Evolutionary conservation across 495 filamentous ascomycete genomes (phyloP).

Genomic region (Xylona heveae): DNA sequence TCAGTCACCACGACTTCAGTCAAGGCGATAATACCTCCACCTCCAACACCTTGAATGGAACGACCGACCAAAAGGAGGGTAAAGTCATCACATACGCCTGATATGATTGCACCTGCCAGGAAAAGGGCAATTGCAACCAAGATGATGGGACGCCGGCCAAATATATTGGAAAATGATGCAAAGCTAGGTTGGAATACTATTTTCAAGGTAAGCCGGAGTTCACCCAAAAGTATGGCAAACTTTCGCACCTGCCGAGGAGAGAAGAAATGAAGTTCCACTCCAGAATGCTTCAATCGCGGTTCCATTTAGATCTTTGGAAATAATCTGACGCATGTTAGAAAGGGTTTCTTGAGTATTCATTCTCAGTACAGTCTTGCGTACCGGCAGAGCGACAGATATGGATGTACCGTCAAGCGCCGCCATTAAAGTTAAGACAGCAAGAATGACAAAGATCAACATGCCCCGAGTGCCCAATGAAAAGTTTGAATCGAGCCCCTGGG

Average conservation of each 20-base stretch:
- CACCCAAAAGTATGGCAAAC: too few species aligned
- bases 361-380: constrained; percentile 11
- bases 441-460: constrained; percentile 32
- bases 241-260: too few species aligned
- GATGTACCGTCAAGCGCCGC: constrained; percentile 57
- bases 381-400: constrained; percentile 49
- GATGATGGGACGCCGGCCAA: background rate
- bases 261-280: constrained; percentile 30
- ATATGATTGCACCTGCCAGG: constrained; percentile 10
- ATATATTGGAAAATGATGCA: background rate
- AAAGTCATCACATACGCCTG: constrained; percentile 6
- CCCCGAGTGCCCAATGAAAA: too few species aligned
- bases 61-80: constrained; percentile 13
- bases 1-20: constrained; percentile 14
- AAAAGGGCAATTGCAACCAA: background rate
- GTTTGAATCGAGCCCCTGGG: too few species aligned
- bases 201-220: too few species aligned
- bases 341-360: background rate
- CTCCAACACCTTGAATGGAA: constrained; percentile 18
- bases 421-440: constrained; percentile 40
- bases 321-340: constrained; percentile 15
- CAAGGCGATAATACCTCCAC: constrained; percentile 13
- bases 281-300: constrained; percentile 28
- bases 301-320: constrained; percentile 24
- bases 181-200: constrained; percentile 7